Conservation (phyloP, 2,329 filamentous ascomycete species). For the Microcyclosporella mali region DNA sequence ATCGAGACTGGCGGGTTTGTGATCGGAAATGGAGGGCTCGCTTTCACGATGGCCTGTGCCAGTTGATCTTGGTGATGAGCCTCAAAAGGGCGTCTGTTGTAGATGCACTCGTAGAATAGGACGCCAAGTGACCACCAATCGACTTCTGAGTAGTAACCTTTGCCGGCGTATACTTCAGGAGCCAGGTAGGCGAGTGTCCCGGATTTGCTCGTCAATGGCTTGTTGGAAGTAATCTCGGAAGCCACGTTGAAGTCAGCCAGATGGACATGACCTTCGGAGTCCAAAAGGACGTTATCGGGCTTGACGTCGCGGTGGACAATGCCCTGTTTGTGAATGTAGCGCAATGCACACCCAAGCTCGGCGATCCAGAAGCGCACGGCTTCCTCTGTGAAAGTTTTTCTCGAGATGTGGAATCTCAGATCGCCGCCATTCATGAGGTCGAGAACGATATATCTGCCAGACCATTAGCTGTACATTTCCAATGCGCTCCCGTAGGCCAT, state of each 20-base stretch:
- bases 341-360: constrained; percentile 82
- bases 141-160: constrained; percentile 80
- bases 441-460: constrained; percentile 73
- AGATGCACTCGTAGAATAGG: constrained; percentile 98
- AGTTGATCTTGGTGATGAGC: constrained; percentile 78
- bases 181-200: constrained; percentile 93
- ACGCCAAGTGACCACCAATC: constrained; percentile 99
- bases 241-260: constrained; percentile 98
- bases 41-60: constrained; percentile 72
- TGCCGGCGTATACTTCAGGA: constrained; percentile 87
- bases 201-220: constrained; percentile 86
- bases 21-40: constrained; percentile 79
- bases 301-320: constrained; percentile 91
- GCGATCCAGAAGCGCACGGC: constrained; percentile 96
- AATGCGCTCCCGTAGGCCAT: background rate
- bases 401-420: constrained; percentile 91
- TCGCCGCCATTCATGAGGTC: constrained; percentile 98
- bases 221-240: constrained; percentile 79
- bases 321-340: constrained; percentile 77
- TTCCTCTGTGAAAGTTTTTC: constrained; percentile 97
- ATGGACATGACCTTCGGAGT: constrained; percentile 89
- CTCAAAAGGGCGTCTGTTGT: constrained; percentile 96
- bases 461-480: constrained; percentile 20
- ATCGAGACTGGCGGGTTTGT: constrained; percentile 86
- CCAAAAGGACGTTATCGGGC: constrained; percentile 83